These are phyloP conservation scores for Sodiomyces alkalinus DNA, from an alignment of 2,329 filamentous ascomycete genomes.

Conservation along the genomic window DNA sequence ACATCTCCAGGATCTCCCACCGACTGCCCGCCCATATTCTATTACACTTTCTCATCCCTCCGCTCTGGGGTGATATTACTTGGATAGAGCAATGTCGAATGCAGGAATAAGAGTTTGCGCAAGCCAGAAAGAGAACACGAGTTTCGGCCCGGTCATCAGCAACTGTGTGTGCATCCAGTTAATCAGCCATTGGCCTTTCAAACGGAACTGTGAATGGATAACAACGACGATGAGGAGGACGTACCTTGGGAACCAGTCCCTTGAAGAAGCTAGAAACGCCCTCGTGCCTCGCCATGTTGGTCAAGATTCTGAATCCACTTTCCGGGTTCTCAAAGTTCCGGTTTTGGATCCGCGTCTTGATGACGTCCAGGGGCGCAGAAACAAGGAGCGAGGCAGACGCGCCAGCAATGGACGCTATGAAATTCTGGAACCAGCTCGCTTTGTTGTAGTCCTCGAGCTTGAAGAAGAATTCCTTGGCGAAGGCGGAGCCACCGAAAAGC, in stretches of 20 bases:
- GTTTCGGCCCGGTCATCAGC: conserved; percentile 96
- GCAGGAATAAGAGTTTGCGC: conserved; percentile 95
- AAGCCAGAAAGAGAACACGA: conserved; percentile 99
- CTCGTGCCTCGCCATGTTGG: conserved; percentile 88
- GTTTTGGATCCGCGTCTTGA: conserved; percentile 98
- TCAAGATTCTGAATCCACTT: conserved; percentile 78
- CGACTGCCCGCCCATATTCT: no score
- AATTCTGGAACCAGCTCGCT: conserved; percentile 90
- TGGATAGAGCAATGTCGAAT: conserved; percentile 45
- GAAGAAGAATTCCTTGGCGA: conserved; percentile 94
- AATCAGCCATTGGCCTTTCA: background rate
- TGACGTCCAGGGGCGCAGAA: conserved; percentile 90
- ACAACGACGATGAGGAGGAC: no score
- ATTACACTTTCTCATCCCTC: no score
- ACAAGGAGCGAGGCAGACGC: conserved; percentile 91
- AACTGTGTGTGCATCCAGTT: conserved; percentile 37
- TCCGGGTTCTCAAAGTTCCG: conserved; percentile 97
- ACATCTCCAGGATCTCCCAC: no score
- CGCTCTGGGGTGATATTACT: no score
- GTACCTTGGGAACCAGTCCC: conserved; percentile 78
- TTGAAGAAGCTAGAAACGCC: conserved; percentile 88
- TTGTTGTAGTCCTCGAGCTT: conserved; percentile 86
- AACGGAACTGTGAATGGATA: background rate
- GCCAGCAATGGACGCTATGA: conserved; percentile 87
- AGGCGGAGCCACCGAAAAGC: conserved; percentile 94